Conservation (phyloP, 2,329 filamentous ascomycete genomes). For the Cladorrhinum sp. region DNA sequence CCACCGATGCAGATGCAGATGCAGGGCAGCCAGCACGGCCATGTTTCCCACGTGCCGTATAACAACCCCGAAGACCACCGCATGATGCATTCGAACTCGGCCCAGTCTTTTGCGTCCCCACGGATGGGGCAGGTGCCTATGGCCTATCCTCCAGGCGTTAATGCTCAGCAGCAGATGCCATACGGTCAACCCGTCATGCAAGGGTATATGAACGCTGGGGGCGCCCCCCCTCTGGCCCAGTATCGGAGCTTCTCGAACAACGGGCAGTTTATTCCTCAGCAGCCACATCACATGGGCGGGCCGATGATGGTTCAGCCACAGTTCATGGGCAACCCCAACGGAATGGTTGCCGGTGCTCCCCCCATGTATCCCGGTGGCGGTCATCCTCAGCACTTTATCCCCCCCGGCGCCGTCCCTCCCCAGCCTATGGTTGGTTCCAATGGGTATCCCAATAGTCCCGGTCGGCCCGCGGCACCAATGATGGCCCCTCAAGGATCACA, state of each 20-base stretch:
- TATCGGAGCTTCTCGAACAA: slow-evolving; percentile 70
- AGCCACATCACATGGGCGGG: slow-evolving; percentile 66
- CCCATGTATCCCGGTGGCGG: slow-evolving; percentile 66
- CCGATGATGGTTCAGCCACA: slow-evolving; percentile 81
- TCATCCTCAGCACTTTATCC: slow-evolving; percentile 61
- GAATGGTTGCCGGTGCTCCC: slow-evolving; percentile 63
- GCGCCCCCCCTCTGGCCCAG: slow-evolving; percentile 66
- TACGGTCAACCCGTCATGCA: slow-evolving; percentile 71
- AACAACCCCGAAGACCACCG: slow-evolving; percentile 78
- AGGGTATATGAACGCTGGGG: slow-evolving; percentile 63
- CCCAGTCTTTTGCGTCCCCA: slow-evolving; percentile 82
- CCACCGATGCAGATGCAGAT: slow-evolving; percentile 77
- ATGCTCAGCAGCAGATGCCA: slow-evolving; percentile 65
- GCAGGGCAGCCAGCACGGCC: slow-evolving; percentile 68
- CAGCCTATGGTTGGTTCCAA: slow-evolving; percentile 63
- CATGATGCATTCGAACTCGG: slow-evolving; percentile 83
- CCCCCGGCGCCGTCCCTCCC: slow-evolving; percentile 49
- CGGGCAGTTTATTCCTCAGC: slow-evolving; percentile 68
- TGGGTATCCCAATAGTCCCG: slow-evolving; percentile 79
- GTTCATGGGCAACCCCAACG: slow-evolving; percentile 72
- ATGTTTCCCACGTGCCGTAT: slow-evolving; percentile 62
- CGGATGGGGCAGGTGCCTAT: slow-evolving; percentile 69
- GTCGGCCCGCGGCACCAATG: slow-evolving; percentile 74
- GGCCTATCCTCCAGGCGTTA: slow-evolving; percentile 66
- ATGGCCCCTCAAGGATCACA: slow-evolving; percentile 94